Conservation (phyloP, 1,139 yeast genomes). For the Yamadazyma spencermartinsiae region DNA sequence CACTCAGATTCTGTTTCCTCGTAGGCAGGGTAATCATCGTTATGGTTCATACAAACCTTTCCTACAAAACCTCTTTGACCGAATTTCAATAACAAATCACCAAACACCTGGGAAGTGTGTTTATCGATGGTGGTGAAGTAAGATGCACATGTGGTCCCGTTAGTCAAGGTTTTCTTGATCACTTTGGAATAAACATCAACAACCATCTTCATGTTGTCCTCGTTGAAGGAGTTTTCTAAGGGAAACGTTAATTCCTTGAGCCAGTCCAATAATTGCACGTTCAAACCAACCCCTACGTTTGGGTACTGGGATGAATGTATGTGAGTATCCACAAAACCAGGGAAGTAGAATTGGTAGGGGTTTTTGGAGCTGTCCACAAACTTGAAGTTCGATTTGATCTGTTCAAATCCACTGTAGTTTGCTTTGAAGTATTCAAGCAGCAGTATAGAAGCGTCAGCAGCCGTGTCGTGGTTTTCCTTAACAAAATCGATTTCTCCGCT, state of each 20-base stretch:
- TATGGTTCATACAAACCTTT: slow-evolving; percentile 83
- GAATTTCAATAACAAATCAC: slow-evolving; percentile 59
- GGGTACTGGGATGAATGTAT: slow-evolving; percentile 97
- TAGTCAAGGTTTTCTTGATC: slow-evolving; percentile 61
- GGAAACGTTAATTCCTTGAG: slow-evolving; percentile 85
- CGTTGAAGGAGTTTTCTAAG: slow-evolving; percentile 55
- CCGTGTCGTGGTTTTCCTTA: slow-evolving; percentile 8
- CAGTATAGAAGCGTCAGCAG: slow-evolving; percentile 5
- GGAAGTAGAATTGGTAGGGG: slow-evolving; percentile 61
- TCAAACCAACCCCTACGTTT: slow-evolving; percentile 88
- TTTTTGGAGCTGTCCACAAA: slow-evolving; percentile 31
- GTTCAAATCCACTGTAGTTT: slow-evolving; percentile 9
- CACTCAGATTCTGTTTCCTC: slow-evolving; percentile 65
- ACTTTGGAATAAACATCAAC: slow-evolving; percentile 61
- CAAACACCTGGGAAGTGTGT: slow-evolving; percentile 71
- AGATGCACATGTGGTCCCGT: slow-evolving; percentile 91
- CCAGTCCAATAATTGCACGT: slow-evolving; percentile 87
- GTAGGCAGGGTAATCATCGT: slow-evolving; percentile 65
- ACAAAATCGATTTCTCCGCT: slow-evolving; percentile 36
- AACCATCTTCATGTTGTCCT: slow-evolving; percentile 53
- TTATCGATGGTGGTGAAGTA: slow-evolving; percentile 89
- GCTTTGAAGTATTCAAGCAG: slow-evolving; percentile 11
- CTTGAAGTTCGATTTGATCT: slow-evolving; percentile 18
- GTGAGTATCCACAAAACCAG: slow-evolving; percentile 94
- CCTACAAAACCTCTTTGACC: slow-evolving; percentile 94